phyloP scores from a whole-genome alignment of 2,329 filamentous ascomycete genomes.

The Ceratocystis variospora region DNA sequence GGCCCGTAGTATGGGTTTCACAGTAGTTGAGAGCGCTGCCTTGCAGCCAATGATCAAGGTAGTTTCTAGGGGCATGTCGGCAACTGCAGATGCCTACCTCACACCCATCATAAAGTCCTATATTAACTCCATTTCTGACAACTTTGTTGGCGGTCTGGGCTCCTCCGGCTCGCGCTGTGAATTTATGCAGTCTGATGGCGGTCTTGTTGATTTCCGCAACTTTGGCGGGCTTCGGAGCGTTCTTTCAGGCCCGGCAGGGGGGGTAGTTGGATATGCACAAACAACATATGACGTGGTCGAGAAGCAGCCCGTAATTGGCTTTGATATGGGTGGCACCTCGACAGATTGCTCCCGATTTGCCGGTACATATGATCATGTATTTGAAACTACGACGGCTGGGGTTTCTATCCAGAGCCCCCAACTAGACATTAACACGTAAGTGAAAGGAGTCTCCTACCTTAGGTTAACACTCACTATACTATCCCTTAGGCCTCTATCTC shows the following conservation, averaged over 20 bases:
- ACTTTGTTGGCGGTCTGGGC: conserved; percentile 65
- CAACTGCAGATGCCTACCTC: conserved; percentile 32
- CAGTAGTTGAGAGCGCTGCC: conserved; percentile 24
- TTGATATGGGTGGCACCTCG: conserved; percentile 71
- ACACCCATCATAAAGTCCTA: conserved; percentile 32
- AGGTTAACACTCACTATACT: too few relatives aligned
- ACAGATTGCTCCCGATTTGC: conserved; percentile 85
- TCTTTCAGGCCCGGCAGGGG: conserved; percentile 79
- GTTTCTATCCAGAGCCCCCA: conserved; percentile 87
- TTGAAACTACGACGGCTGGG: conserved; percentile 87
- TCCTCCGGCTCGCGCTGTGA: conserved; percentile 77
- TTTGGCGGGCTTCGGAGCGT: conserved; percentile 81
- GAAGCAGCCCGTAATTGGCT: conserved; percentile 76
- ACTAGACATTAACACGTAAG: conserved; percentile 71
- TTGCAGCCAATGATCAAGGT: conserved; percentile 33
- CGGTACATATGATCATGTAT: conserved; percentile 82
- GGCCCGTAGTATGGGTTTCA: conserved; percentile 58
- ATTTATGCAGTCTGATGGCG: conserved; percentile 86
- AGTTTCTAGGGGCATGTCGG: conserved; percentile 32
- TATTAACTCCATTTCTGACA: conserved; percentile 29
- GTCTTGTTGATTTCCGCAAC: conserved; percentile 56
- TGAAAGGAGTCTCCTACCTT: not conserved
- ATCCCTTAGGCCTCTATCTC: too few relatives aligned
- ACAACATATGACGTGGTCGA: conserved; percentile 79
- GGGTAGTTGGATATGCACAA: conserved; percentile 81